These are phyloP conservation scores for Wilcoxina mikolae DNA, from an alignment of 495 filamentous ascomycete genomes.

Conservation along the genomic window DNA sequence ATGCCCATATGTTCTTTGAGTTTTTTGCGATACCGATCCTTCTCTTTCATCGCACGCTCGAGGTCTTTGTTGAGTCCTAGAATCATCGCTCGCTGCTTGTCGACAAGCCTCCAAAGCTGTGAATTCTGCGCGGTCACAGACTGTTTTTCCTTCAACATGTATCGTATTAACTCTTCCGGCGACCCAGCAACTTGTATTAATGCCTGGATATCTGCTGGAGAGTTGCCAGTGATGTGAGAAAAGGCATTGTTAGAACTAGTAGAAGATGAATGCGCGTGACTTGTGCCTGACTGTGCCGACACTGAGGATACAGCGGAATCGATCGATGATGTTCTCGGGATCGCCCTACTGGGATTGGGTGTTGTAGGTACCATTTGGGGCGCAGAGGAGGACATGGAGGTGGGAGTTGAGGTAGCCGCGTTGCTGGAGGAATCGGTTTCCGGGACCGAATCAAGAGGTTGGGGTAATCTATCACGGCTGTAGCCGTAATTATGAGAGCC, in stretches of 20 bases:
- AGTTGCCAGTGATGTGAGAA: conserved; percentile 40
- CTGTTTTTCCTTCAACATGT: conserved; percentile 81
- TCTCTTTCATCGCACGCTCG: conserved; percentile 81
- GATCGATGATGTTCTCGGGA: conserved; percentile 43
- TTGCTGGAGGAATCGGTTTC: conserved; percentile 6
- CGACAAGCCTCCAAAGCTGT: conserved; percentile 86
- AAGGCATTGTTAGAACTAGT: conserved; percentile 45
- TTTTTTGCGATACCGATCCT: conserved; percentile 84
- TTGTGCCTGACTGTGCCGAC: not conserved
- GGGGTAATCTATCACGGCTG: conserved; percentile 16
- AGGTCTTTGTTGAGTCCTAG: conserved; percentile 89
- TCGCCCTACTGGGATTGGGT: not conserved
- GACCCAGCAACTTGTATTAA: conserved; percentile 74
- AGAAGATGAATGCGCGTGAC: conserved; percentile 35
- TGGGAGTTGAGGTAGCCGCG: not conserved
- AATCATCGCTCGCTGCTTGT: conserved; percentile 90
- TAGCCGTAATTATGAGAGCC: conserved; percentile 10
- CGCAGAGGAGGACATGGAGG: conserved; percentile 1
- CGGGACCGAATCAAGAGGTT: conserved; percentile 17
- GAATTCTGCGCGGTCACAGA: conserved; percentile 74
- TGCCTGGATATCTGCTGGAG: conserved; percentile 49
- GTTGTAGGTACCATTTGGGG: not conserved
- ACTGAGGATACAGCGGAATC: conserved; percentile 69
- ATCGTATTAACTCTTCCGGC: conserved; percentile 73
- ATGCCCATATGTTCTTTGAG: conserved; percentile 56